These are phyloP conservation scores for Kluyveromyces aestuarii DNA, from an alignment of 805 yeast genomes.

Conservation along the genomic window DNA sequence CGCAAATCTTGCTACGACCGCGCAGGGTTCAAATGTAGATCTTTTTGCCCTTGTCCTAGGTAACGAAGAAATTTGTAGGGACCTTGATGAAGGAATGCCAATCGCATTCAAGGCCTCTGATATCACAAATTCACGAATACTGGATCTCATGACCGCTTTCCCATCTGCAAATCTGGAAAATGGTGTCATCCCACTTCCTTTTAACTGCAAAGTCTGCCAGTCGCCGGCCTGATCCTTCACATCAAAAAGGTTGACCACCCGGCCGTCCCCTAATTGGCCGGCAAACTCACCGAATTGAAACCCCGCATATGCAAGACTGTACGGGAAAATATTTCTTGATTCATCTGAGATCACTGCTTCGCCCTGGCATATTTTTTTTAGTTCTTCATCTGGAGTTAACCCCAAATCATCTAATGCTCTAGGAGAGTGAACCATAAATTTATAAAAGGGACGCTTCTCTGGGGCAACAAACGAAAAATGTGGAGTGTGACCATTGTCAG, in stretches of 20 bases:
- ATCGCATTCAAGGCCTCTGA: slow-evolving; percentile 74
- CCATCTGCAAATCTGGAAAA: slow-evolving; percentile 95
- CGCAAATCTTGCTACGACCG: slow-evolving; percentile 76
- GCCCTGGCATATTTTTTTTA: slow-evolving; percentile 55
- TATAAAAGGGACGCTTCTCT: slow-evolving; percentile 42
- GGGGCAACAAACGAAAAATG: slow-evolving; percentile 72
- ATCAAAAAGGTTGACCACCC: slow-evolving; percentile 79
- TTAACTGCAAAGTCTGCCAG: slow-evolving; percentile 50
- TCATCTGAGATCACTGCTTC: slow-evolving; percentile 33
- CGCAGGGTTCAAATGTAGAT: slow-evolving; percentile 63
- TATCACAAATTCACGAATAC: slow-evolving; percentile 78
- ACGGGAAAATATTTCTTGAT: slow-evolving; percentile 51
- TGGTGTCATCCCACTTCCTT: slow-evolving; percentile 91
- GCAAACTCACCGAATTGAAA: slow-evolving; percentile 96
- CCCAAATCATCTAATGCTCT: slow-evolving; percentile 57
- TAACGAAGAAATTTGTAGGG: slow-evolving; percentile 58
- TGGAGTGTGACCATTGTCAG: slow-evolving; percentile 34
- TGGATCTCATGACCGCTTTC: slow-evolving; percentile 81
- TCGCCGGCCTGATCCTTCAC: slow-evolving; percentile 40
- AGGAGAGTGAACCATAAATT: slow-evolving; percentile 48
- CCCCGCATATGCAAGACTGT: slow-evolving; percentile 90
- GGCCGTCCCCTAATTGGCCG: slow-evolving; percentile 94
- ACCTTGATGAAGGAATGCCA: slow-evolving; percentile 82
- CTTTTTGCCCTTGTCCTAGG: slow-evolving; percentile 76
- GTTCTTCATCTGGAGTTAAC: slow-evolving; percentile 38